Conservation (phyloP, 257 asterid genomes). For the Lycium barbarum region DNA sequence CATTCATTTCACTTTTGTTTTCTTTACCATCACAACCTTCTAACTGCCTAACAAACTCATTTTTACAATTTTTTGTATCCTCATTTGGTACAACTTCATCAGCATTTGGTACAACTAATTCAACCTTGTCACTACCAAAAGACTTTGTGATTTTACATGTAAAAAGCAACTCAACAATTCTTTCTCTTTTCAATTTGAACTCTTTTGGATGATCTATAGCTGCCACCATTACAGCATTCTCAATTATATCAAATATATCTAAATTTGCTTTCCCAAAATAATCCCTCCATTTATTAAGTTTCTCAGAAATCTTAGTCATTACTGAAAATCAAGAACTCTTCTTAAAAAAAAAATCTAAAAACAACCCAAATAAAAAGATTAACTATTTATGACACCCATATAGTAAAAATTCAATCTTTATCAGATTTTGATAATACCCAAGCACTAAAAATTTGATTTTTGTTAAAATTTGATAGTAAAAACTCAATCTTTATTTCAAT, state of each 20-base stretch:
- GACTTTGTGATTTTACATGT: constrained; percentile 53
- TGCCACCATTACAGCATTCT: constrained; percentile 59
- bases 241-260: constrained; percentile 48
- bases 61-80: constrained; percentile 38
- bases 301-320: constrained; percentile 39
- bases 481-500: neutral
- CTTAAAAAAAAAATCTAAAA: neutral
- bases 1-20: constrained; percentile 58
- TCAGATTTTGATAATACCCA: constrained; percentile 20
- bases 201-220: constrained; percentile 56
- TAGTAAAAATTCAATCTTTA: neutral
- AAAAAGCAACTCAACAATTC: constrained; percentile 54
- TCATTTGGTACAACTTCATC: constrained; percentile 37
- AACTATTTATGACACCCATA: neutral
- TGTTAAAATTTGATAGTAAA: neutral
- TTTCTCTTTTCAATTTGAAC: constrained; percentile 52
- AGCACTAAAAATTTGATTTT: neutral
- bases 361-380: neutral
- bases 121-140: constrained; percentile 64
- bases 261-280: constrained; percentile 46
- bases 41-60: constrained; percentile 38
- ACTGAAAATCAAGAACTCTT: neutral
- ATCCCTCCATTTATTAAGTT: constrained; percentile 57
- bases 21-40: constrained; percentile 46
- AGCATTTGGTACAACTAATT: constrained; percentile 56